These are phyloP conservation scores for Boletus insuetus DNA, from an alignment of 768 basidiomycete genomes.

Conservation along the genomic window DNA sequence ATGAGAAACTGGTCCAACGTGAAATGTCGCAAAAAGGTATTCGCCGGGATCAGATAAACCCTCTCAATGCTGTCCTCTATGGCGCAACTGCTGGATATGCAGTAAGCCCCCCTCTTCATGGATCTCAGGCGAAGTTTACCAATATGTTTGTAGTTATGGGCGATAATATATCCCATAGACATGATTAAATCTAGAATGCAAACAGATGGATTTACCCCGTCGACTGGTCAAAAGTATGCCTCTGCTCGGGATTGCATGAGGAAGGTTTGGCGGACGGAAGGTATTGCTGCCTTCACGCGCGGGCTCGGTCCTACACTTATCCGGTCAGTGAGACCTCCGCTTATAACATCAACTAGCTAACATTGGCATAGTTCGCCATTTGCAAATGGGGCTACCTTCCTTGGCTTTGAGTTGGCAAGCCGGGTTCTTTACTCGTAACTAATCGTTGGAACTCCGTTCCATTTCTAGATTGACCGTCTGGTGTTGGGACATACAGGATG, in stretches of 20 bases:
- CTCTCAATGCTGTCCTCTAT: slow-evolving; percentile 76
- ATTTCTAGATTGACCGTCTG: not conserved
- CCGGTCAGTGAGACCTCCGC: slow-evolving; percentile 49
- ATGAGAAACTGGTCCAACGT: slow-evolving; percentile 88
- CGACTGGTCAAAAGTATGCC: slow-evolving; percentile 77
- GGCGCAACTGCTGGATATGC: slow-evolving; percentile 93
- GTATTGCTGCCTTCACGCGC: slow-evolving; percentile 81
- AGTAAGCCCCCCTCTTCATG: slow-evolving; percentile 43
- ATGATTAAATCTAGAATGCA: slow-evolving; percentile 97
- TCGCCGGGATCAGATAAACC: slow-evolving; percentile 70
- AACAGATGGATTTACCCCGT: slow-evolving; percentile 80
- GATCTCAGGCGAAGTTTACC: slow-evolving; percentile 3
- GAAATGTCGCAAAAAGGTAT: slow-evolving; percentile 77
- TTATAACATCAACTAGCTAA: slow-evolving; percentile 6
- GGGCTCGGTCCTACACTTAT: slow-evolving; percentile 93
- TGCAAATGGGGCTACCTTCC: slow-evolving; percentile 95
- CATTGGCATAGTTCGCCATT: slow-evolving; percentile 71
- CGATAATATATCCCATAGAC: slow-evolving; percentile 93
- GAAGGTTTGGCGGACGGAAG: slow-evolving; percentile 81
- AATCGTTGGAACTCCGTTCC: not conserved
- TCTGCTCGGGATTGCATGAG: slow-evolving; percentile 81
- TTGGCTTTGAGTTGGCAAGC: slow-evolving; percentile 92
- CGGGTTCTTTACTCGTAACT: slow-evolving; percentile 51
- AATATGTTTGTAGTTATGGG: slow-evolving; percentile 62
- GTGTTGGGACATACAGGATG: not conserved